These are phyloP conservation scores for Xerocomus spinulosus DNA, from an alignment of 768 basidiomycete species.

Conservation along the genomic window DNA sequence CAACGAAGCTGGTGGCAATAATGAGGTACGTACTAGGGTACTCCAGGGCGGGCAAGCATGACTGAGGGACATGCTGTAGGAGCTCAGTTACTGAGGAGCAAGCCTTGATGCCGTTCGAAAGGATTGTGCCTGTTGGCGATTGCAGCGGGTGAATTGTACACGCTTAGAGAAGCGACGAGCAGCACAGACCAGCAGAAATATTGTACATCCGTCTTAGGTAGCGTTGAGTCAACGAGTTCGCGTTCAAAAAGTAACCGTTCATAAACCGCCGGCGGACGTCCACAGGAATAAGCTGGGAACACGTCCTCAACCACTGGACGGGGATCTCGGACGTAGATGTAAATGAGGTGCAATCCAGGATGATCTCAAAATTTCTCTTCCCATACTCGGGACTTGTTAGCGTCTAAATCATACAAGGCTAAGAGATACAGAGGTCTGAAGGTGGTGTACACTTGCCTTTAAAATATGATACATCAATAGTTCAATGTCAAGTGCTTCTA, in stretches of 20 bases:
- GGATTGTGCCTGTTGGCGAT: conserved; percentile 41
- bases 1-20: background rate
- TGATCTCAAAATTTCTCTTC: conserved; percentile 57
- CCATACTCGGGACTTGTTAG: conserved; percentile 46
- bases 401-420: conserved; percentile 36
- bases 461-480: conserved; percentile 74
- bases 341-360: conserved; percentile 81
- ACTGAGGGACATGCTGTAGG: conserved; percentile 48
- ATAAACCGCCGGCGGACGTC: conserved; percentile 64
- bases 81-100: conserved; percentile 64
- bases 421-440: background rate
- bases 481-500: conserved; percentile 76
- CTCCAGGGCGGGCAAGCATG: conserved; percentile 42
- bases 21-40: conserved; percentile 48
- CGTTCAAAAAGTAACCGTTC: conserved; percentile 64
- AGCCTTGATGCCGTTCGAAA: conserved; percentile 50
- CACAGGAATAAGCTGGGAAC: conserved; percentile 66
- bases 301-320: conserved; percentile 74
- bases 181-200: conserved; percentile 46
- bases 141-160: background rate
- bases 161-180: background rate
- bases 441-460: conserved; percentile 42
- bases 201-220: conserved; percentile 78
- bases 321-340: conserved; percentile 73
- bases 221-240: conserved; percentile 64